phyloP scores from a whole-genome alignment of 169 alveolate species.

The Ichthyophthirius multifiliis region DNA sequence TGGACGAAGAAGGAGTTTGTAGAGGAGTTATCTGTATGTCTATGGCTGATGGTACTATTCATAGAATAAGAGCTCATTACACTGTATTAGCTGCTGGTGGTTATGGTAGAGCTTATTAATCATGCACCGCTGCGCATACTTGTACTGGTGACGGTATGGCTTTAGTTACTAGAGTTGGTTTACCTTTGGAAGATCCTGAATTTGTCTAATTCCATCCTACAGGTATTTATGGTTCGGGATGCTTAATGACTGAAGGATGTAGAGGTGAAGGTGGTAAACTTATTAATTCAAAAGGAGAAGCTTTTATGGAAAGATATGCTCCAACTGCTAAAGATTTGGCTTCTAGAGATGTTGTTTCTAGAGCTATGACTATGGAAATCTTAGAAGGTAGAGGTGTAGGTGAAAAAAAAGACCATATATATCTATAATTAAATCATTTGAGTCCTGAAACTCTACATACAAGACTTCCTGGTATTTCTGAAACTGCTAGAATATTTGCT shows the following conservation, averaged over 20 bases:
- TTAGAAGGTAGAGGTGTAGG: conserved; percentile 97
- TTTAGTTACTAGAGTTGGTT: conserved; percentile 91
- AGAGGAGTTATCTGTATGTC: conserved; percentile 93
- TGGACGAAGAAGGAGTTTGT: conserved; percentile 86
- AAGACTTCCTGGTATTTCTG: conserved; percentile 96
- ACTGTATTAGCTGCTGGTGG: conserved; percentile 98
- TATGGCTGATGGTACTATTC: conserved; percentile 96
- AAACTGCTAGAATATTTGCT: conserved; percentile 96
- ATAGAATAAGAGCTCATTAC: conserved; percentile 93
- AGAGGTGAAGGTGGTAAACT: conserved; percentile 99
- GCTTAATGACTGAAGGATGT: conserved; percentile 98
- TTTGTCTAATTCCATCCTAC: conserved; percentile 99
- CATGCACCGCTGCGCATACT: conserved; percentile 98
- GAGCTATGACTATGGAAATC: conserved; percentile 97
- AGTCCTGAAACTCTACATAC: conserved; percentile 92
- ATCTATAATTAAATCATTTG: conserved; percentile 93
- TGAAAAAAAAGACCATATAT: conserved; percentile 91
- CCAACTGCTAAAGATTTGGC: conserved; percentile 97
- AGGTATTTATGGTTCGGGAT: conserved; percentile 96
- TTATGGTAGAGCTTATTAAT: conserved; percentile 95
- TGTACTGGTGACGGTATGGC: conserved; percentile 98
- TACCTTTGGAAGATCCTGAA: conserved; percentile 96
- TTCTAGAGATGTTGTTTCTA: conserved; percentile 96
- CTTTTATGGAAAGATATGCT: conserved; percentile 94
- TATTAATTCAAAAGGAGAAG: conserved; percentile 95